phyloP scores from a whole-genome alignment of 495 filamentous ascomycete genomes.

The Lentithecium fluviatile region DNA sequence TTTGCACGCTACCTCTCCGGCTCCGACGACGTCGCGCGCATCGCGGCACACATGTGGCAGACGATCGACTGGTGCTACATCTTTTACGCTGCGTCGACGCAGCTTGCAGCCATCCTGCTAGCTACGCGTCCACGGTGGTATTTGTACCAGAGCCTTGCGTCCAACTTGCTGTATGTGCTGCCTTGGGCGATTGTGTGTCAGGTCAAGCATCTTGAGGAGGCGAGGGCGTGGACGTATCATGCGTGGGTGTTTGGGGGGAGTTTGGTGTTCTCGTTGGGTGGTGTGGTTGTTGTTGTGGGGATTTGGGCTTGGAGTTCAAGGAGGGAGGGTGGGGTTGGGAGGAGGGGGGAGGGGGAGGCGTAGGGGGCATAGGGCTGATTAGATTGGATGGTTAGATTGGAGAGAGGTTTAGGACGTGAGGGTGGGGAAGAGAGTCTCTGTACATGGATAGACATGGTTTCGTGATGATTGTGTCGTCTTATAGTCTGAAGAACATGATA shows the following conservation, averaged over 20 bases:
- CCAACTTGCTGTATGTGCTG: constrained; percentile 66
- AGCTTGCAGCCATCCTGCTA: constrained; percentile 63
- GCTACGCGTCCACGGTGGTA: constrained; percentile 68
- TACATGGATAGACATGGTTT: no score
- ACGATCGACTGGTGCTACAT: constrained; percentile 75
- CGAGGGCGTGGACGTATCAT: constrained; percentile 67
- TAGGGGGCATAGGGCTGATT: no score
- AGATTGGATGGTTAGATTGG: no score
- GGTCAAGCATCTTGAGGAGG: constrained; percentile 43
- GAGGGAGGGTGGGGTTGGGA: constrained; percentile 20
- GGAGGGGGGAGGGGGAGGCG: no score
- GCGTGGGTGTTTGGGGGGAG: constrained; percentile 67
- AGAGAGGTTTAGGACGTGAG: no score
- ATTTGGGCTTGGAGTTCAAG: constrained; percentile 59
- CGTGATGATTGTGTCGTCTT: no score
- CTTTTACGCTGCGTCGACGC: constrained; percentile 66
- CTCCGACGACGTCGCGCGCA: constrained; percentile 55
- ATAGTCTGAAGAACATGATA: no score
- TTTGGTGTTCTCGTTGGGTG: constrained; percentile 64
- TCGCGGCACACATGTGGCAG: constrained; percentile 69
- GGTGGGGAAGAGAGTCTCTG: no score
- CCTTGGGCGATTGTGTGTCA: constrained; percentile 59
- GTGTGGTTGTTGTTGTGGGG: constrained; percentile 50
- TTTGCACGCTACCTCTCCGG: constrained; percentile 63
- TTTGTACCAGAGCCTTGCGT: constrained; percentile 61